These are phyloP conservation scores for Gloeopeniophorella convolvens DNA, from an alignment of 768 basidiomycete genomes.

Conservation along the genomic window DNA sequence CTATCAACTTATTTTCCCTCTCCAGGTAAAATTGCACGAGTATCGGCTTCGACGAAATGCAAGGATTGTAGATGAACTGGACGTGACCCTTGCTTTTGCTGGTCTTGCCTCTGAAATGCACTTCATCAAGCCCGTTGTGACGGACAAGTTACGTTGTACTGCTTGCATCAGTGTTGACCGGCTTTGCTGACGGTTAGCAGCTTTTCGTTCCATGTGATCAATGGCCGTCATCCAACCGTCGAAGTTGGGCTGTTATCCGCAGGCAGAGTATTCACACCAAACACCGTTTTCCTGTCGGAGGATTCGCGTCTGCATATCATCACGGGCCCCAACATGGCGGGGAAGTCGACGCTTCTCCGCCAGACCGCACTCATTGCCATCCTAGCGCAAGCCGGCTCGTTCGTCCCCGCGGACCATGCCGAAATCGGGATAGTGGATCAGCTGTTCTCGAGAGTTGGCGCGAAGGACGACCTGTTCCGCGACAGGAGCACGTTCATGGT, in stretches of 20 bases:
- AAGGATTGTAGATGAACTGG: constrained; percentile 78
- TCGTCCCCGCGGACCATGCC: constrained; percentile 84
- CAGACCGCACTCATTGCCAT: constrained; percentile 87
- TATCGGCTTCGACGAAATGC: constrained; percentile 63
- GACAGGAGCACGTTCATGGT: constrained; percentile 98
- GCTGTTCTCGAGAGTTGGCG: constrained; percentile 91
- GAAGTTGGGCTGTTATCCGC: constrained; percentile 75
- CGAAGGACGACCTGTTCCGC: constrained; percentile 89
- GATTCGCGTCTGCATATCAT: constrained; percentile 69
- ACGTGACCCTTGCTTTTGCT: constrained; percentile 78
- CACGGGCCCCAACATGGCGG: constrained; percentile 95
- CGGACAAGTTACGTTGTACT: constrained; percentile 58
- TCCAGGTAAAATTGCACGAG: constrained; percentile 59
- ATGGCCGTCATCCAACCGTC: constrained; percentile 90
- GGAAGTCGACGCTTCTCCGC: constrained; percentile 89
- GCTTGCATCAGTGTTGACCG: background rate
- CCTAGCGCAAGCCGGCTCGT: constrained; percentile 88
- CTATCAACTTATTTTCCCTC: background rate
- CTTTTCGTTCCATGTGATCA: constrained; percentile 54
- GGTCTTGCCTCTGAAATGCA: constrained; percentile 71
- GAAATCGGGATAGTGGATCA: constrained; percentile 82
- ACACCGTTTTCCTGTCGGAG: constrained; percentile 60
- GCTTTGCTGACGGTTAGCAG: background rate
- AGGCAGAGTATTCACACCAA: constrained; percentile 79
- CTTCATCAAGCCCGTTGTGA: constrained; percentile 65